These are phyloP conservation scores for Saccharomyces pastorianus DNA, from an alignment of 1,139 yeast genomes.

Conservation along the genomic window DNA sequence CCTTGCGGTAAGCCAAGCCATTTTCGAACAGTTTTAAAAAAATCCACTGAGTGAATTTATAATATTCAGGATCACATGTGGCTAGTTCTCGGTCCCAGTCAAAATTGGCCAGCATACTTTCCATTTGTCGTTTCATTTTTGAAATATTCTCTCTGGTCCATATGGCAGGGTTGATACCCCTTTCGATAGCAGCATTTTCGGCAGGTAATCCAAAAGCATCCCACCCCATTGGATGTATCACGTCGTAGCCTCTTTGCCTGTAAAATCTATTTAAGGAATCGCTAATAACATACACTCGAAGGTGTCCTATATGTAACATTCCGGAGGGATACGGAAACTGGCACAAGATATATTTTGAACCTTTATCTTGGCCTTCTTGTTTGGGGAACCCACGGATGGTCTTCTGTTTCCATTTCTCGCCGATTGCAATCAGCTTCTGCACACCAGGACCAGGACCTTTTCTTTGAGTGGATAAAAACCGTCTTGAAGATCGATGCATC, in stretches of 20 bases:
- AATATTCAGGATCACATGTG: slow-evolving; percentile 81
- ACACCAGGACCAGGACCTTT: background rate
- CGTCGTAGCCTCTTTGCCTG: slow-evolving; percentile 65
- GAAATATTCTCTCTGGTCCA: slow-evolving; percentile 78
- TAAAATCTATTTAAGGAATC: slow-evolving; percentile 77
- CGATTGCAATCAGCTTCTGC: slow-evolving; percentile 14
- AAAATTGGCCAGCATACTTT: slow-evolving; percentile 70
- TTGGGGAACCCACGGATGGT: slow-evolving; percentile 15
- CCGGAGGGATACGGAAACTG: slow-evolving; percentile 99
- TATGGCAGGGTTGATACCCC: slow-evolving; percentile 66
- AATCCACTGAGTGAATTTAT: slow-evolving; percentile 85
- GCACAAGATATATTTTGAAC: slow-evolving; percentile 49
- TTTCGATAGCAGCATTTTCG: slow-evolving; percentile 91
- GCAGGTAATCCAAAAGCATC: slow-evolving; percentile 98
- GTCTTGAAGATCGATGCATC: background rate
- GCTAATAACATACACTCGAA: slow-evolving; percentile 83
- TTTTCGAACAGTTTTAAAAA: slow-evolving; percentile 63
- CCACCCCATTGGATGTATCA: slow-evolving; percentile 98
- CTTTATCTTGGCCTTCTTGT: slow-evolving; percentile 5
- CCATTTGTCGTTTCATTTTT: slow-evolving; percentile 80
- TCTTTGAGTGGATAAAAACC: background rate
- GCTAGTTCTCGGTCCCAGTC: slow-evolving; percentile 90
- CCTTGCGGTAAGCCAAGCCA: slow-evolving; percentile 76
- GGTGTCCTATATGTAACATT: slow-evolving; percentile 82
- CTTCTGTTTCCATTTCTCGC: slow-evolving; percentile 25